Evolutionary conservation across 371 early-diverging fungal species (phyloP).

Genomic region (Chytridium lagenaria): DNA sequence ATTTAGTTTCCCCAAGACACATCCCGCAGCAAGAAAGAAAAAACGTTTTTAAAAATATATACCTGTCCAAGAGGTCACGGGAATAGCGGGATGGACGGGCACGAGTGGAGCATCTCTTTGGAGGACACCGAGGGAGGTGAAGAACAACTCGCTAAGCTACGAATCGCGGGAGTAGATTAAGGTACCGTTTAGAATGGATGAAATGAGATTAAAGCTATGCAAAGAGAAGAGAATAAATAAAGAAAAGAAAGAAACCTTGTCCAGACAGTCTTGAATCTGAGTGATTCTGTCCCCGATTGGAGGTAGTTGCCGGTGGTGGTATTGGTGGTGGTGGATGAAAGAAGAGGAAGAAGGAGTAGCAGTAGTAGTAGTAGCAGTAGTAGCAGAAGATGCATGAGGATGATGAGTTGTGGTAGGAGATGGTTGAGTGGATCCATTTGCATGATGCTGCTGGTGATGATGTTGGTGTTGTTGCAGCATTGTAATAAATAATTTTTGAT

Average conservation of each 20-base stretch:
- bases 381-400: too few species aligned
- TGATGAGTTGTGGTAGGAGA: too few species aligned
- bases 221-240: not conserved
- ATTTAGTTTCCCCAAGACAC: too few species aligned
- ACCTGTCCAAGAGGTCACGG: slow-evolving; percentile 52
- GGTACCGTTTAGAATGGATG: too few species aligned
- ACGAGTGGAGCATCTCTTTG: slow-evolving; percentile 54
- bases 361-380: too few species aligned
- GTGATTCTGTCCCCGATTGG: slow-evolving; percentile 43
- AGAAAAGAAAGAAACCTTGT: slow-evolving; percentile 33
- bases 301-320: not conserved
- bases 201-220: not conserved
- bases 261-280: slow-evolving; percentile 50
- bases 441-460: too few species aligned
- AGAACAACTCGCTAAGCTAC: slow-evolving; percentile 45
- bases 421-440: too few species aligned
- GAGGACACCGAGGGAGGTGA: slow-evolving; percentile 46
- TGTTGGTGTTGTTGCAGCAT: too few species aligned
- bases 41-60: too few species aligned
- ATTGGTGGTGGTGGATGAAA: not conserved
- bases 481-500: too few species aligned
- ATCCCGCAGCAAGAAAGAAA: too few species aligned
- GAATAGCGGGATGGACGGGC: slow-evolving; percentile 32
- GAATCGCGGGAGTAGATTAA: not conserved
- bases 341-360: too few species aligned